Evolutionary conservation across 2,329 filamentous ascomycete species (phyloP), one percentile per base, ranked within the genome.

Genomic region (Botryosphaeria agaves): DNA sequence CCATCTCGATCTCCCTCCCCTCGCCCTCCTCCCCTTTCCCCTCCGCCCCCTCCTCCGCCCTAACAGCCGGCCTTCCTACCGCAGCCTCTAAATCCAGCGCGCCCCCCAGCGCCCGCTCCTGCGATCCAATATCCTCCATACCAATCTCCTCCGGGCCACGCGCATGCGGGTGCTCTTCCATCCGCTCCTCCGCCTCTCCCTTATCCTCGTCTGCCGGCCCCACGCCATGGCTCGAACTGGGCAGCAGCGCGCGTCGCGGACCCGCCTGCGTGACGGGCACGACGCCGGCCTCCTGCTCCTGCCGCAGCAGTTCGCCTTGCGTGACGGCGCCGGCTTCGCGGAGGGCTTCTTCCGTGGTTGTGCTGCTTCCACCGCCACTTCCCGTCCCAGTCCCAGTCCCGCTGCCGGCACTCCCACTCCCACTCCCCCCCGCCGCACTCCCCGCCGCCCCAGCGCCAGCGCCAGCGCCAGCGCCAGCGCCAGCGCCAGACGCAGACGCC

Each of bases 141-240:
- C 85, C 87, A 30, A 95, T 78, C 41, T 82, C 67, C 18, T 82
- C 72, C 0, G 89, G 89, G 0, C 87, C 87, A 24, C 83, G 68
- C 1, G 80, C 83, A 52, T 92, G 83, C 4, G 84, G 81, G 3
- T 57, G 45, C 31, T 72, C 64, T 35, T 81, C 76, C 21, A 59
- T 53, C 32, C 33, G 38, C 30, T 57, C 56, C 5, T 49, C 52
- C 35, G 55, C 43, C 47, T 37, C 53, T 38, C 29, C 42, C 34
- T 50, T 48, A 30, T 34, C 32, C 25, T 51, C 39, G 34, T 40
- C 42, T 36, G 37, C 41, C 43, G 37, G 7, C 40, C 40, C 28
- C 43, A 38, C 9, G 41, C 40, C 14, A 34, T 40, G 5, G 40
- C 38, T 18, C 40, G 42, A 9, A 38, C 40, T 21, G 36, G 36